Evolutionary conservation across 768 basidiomycete species (phyloP), one percentile per base, ranked within the genome.

Genomic region (Trametes cinnabarina): DNA sequence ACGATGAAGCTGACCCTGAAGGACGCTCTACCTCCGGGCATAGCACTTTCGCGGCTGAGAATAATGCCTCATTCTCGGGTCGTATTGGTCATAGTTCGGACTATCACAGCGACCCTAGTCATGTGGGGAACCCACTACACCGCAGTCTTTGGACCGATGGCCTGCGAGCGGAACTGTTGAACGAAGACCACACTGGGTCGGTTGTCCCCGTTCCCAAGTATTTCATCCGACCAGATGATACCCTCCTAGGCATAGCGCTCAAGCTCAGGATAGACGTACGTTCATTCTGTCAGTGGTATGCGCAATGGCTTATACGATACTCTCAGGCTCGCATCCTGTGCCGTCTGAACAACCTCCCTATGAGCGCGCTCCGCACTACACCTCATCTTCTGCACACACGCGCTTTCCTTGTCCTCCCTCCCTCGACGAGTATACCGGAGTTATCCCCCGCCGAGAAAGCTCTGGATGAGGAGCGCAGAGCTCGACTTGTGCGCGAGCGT

Each of bases 371-470:
- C 19, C 81, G 74, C 56, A 89, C 85, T 0, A 90, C 84, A 0
- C 89, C 90, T 6, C 87, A 90, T 65, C 73, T 91, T 8, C 74
- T 91, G 15, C 88, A 90, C 69, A 90, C 88, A 1, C 82, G 88
- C 5, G 73, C 76, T 1, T 80, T 74, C 59, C 70, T 91, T 55
- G 67, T 75, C 15, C 74, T 90, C 10, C 87, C 87, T 1, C 72
- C 78, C 2, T 75, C 75, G 19, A 58, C 67, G 9, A 57, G 54
- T 22, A 51, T 47, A 25, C 67, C 74, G 50, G 53, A 41, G 6
- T 40, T 47, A 68, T 51, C 71, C 64, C 14, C 64, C 28, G 50
- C 67, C 25, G 63, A 67, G 20, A 42, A 64, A 7, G 67, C 66
- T 0, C 66, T 71, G 39, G 72, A 75, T 39, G 65, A 69, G n/a